These are phyloP conservation scores for Pichia sp. DNA, from an alignment of 1,139 yeast species.

Conservation along the genomic window DNA sequence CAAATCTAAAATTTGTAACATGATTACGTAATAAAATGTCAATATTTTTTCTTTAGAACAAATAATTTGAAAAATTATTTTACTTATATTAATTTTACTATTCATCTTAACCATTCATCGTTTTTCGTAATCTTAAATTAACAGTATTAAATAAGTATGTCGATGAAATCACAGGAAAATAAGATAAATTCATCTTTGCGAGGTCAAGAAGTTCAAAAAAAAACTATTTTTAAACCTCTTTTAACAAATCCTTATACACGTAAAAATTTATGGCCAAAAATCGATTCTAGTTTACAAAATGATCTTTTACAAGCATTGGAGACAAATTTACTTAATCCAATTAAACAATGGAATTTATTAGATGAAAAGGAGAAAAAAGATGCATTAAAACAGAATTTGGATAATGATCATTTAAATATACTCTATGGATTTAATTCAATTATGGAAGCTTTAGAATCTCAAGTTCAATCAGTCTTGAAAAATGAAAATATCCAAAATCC, in stretches of 20 bases:
- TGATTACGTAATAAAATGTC: too few species aligned
- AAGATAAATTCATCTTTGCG: constrained; percentile 5
- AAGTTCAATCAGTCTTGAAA: constrained; percentile 31
- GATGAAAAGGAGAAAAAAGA: constrained; percentile 15
- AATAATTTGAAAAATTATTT: too few species aligned
- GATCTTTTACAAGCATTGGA: constrained; percentile 39
- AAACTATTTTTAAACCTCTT: constrained; percentile 49
- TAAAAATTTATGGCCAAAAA: constrained; percentile 45
- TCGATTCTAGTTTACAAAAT: constrained; percentile 35
- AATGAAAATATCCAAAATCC: constrained; percentile 12
- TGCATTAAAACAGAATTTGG: background rate
- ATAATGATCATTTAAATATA: constrained; percentile 28
- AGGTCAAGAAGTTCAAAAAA: constrained; percentile 13
- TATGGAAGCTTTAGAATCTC: constrained; percentile 43
- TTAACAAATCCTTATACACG: constrained; percentile 55
- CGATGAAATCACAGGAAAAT: background rate
- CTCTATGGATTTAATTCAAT: constrained; percentile 53
- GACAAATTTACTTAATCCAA: constrained; percentile 32
- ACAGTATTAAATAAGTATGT: too few species aligned
- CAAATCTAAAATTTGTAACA: too few species aligned
- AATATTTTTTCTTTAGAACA: too few species aligned
- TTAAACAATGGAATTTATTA: constrained; percentile 34
- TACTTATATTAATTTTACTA: too few species aligned
- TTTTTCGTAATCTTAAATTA: too few species aligned
- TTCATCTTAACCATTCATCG: too few species aligned